Evolutionary conservation across 441 rosid species (phyloP).

Genomic region (Corymbia citriodora): DNA sequence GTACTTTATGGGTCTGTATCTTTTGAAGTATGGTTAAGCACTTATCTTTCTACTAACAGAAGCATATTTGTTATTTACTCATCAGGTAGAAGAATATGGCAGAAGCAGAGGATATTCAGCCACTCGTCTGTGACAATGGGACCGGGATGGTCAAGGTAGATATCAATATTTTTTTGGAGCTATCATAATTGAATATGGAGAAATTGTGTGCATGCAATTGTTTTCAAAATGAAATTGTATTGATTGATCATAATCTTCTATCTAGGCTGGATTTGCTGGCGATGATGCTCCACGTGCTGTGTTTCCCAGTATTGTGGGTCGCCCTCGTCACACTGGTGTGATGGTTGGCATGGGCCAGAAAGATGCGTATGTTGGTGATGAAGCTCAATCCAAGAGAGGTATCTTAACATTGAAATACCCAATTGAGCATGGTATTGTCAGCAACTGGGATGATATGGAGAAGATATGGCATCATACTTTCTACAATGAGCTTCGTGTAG

Average conservation of each 20-base stretch:
- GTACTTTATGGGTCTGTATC: neutral
- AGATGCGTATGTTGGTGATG: constrained; percentile 92
- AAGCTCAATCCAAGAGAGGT: constrained; percentile 92
- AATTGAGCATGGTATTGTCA: constrained; percentile 88
- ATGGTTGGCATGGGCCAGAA: constrained; percentile 98
- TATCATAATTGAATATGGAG: neutral
- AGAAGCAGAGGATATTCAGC: constrained; percentile 59
- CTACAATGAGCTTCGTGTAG: constrained; percentile 93
- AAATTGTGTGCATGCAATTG: neutral
- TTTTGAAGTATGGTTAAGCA: neutral
- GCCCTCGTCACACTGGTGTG: constrained; percentile 93
- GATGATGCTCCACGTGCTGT: constrained; percentile 96
- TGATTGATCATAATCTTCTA: neutral
- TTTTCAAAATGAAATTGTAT: neutral
- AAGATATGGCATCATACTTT: constrained; percentile 97
- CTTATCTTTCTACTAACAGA: neutral
- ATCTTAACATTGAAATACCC: constrained; percentile 85
- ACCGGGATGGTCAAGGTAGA: constrained; percentile 73
- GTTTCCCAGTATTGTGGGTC: constrained; percentile 92
- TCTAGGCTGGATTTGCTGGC: constrained; percentile 91
- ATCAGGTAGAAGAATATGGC: constrained; percentile 49
- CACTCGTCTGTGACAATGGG: constrained; percentile 74
- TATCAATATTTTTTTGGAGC: neutral
- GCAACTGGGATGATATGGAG: constrained; percentile 97
- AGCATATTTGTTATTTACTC: neutral